Conservation (phyloP, 2,329 filamentous ascomycete species). For the Ophiostoma sp. region DNA sequence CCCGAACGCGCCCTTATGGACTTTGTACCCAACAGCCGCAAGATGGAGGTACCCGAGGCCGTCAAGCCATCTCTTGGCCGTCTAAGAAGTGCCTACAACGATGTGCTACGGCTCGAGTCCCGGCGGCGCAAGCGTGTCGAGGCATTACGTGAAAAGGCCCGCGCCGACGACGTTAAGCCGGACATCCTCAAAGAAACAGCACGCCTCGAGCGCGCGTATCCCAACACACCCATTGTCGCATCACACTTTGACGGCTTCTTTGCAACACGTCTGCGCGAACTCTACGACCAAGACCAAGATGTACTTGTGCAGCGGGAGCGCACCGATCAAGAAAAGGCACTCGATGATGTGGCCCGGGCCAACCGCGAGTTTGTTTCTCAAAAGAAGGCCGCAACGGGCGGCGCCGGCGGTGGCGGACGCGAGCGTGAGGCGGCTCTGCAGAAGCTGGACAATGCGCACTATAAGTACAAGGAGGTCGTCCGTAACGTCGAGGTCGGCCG, state of each 20-base stretch:
- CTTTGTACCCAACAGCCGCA: slow-evolving; percentile 82
- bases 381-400: slow-evolving; percentile 61
- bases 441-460: slow-evolving; percentile 83
- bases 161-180: slow-evolving; percentile 82
- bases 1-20: slow-evolving; percentile 80
- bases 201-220: slow-evolving; percentile 80
- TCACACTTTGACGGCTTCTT: slow-evolving; percentile 93
- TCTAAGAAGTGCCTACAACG: slow-evolving; percentile 78
- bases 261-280: slow-evolving; percentile 69
- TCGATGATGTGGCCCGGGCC: slow-evolving; percentile 68
- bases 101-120: slow-evolving; percentile 80
- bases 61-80: slow-evolving; percentile 77
- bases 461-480: slow-evolving; percentile 95
- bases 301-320: slow-evolving; percentile 66
- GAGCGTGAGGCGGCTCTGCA: slow-evolving; percentile 88
- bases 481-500: slow-evolving; percentile 86
- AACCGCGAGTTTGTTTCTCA: slow-evolving; percentile 72
- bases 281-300: slow-evolving; percentile 77
- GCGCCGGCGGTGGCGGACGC: slow-evolving; percentile 54
- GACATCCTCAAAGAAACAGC: slow-evolving; percentile 82
- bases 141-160: slow-evolving; percentile 73
- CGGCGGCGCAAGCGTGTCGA: slow-evolving; percentile 78
- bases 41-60: slow-evolving; percentile 74
- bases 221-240: slow-evolving; percentile 79
- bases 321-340: slow-evolving; percentile 72